Evolutionary conservation across 306 rosid genomes (phyloP).

Genomic region (Casuarina cunninghamiana): DNA sequence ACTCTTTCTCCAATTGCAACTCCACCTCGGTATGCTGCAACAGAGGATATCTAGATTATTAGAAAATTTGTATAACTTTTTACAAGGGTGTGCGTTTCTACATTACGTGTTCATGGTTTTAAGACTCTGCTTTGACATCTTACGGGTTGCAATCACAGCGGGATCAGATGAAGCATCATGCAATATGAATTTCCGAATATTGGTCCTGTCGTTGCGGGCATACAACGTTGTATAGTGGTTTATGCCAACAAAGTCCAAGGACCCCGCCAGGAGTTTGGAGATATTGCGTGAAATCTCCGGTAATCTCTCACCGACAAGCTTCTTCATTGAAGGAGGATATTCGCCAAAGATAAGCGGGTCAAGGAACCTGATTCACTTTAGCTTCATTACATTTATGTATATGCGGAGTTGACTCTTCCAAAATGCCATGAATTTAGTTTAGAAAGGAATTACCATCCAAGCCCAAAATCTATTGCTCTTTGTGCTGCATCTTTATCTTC

Average conservation of each 20-base stretch:
- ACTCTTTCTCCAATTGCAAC: slow-evolving; percentile 85
- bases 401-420: neutral
- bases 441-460: slow-evolving; percentile 68
- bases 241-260: slow-evolving; percentile 80
- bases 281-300: slow-evolving; percentile 58
- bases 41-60: slow-evolving; percentile 27
- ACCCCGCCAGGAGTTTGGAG: slow-evolving; percentile 53
- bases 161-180: slow-evolving; percentile 77
- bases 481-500: slow-evolving; percentile 83
- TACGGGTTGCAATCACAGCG: slow-evolving; percentile 78
- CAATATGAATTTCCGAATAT: slow-evolving; percentile 56
- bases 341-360: slow-evolving; percentile 79
- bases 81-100: neutral
- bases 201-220: slow-evolving; percentile 72
- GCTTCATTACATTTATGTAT: slow-evolving; percentile 20
- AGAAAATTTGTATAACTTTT: neutral
- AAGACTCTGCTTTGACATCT: slow-evolving; percentile 29
- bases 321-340: slow-evolving; percentile 77
- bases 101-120: neutral
- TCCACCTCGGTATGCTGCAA: slow-evolving; percentile 61
- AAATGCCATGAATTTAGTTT: slow-evolving; percentile 1
- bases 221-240: slow-evolving; percentile 86
- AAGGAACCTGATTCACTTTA: slow-evolving; percentile 68
- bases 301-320: slow-evolving; percentile 63
- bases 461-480: slow-evolving; percentile 74